phyloP scores from a whole-genome alignment of 75 land plant genomes.

The Pseudotsuga menziesii region DNA sequence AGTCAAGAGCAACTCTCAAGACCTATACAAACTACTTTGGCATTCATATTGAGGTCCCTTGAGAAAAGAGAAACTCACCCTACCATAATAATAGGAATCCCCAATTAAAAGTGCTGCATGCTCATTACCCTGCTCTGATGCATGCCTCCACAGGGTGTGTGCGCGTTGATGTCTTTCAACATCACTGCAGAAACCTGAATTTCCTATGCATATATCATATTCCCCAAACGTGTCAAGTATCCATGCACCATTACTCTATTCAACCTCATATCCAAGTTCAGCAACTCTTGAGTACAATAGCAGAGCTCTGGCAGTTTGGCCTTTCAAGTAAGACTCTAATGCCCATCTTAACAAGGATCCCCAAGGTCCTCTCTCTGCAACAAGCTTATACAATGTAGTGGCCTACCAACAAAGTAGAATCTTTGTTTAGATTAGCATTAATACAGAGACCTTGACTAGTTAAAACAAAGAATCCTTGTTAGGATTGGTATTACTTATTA shows the following conservation, averaged over 20 bases:
- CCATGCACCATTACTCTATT: constrained; percentile 99
- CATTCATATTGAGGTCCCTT: neutral
- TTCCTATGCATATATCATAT: constrained; percentile 80
- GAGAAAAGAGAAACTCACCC: constrained; percentile 30
- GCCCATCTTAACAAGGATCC: constrained; percentile 93
- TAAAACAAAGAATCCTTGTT: no score
- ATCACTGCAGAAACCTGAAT: constrained; percentile 77
- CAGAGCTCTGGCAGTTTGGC: constrained; percentile 74
- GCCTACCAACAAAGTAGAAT: constrained; percentile 39
- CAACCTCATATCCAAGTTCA: constrained; percentile 92
- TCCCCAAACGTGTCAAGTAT: constrained; percentile 88
- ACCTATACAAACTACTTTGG: neutral
- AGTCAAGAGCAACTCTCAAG: constrained; percentile 5
- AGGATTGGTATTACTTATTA: no score
- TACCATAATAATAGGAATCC: constrained; percentile 97
- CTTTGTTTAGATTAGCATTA: no score
- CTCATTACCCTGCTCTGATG: constrained; percentile 98
- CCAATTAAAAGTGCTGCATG: constrained; percentile 97
- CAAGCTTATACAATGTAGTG: constrained; percentile 70
- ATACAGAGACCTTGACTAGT: no score
- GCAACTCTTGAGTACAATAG: constrained; percentile 89
- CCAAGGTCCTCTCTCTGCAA: constrained; percentile 99
- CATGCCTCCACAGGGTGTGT: constrained; percentile 94
- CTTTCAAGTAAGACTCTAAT: constrained; percentile 84
- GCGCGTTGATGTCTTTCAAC: constrained; percentile 82